Base-by-base conservation (phyloP, 2,329 filamentous ascomycete genomes). In the Exophiala lecanii-corni region DNA sequence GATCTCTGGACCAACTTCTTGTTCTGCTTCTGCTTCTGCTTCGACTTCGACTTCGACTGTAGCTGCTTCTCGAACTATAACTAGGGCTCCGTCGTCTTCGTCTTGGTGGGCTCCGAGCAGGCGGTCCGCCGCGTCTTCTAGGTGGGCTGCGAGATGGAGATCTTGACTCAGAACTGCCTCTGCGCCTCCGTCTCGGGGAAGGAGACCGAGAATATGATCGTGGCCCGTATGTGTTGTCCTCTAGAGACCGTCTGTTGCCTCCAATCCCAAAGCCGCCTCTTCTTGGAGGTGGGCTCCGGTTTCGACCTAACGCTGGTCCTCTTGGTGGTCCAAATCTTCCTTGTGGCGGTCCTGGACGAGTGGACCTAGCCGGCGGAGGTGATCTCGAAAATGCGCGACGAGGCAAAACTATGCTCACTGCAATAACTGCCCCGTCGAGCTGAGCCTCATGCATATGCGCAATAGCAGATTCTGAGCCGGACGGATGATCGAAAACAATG, bases 401-500 rank as follows among this genome's bases (percentile, higher is more conserved):
- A 0, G 88, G 88, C 25, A 94, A 73, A 18, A 95, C 87, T 54
- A 96, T 92, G 33, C 86, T 92, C 36, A 96, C 89, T 58, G 84
- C 84, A 59, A 96, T 82, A 28, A 81, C 74, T 16, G 82, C 79
- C 39, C 89, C 89, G 63, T 96, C 89, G 19, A 95, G 70, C 60
- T 94, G 86, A n/a, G 86, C 88, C 68, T 98, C 92, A 65, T 98
- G 92, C 92, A 98, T 97, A 62, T 94, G 86, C 13, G 89, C 81
- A 56, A 96, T 94, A 19, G 92, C 92, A 10, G 81, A 74, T 66
- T 96, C 88, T 17, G 92, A 91, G 51, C 91, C 84, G 37, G 78
- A 73, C 52, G 89, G 79, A 53, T 84, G 75, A 41, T 80, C 72
- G 66, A 84, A 98, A 31, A 95, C 74, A 51, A 97, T 89, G 63